Conservation (phyloP, 169 alveolate genomes). For the Plasmodium coatneyi region DNA sequence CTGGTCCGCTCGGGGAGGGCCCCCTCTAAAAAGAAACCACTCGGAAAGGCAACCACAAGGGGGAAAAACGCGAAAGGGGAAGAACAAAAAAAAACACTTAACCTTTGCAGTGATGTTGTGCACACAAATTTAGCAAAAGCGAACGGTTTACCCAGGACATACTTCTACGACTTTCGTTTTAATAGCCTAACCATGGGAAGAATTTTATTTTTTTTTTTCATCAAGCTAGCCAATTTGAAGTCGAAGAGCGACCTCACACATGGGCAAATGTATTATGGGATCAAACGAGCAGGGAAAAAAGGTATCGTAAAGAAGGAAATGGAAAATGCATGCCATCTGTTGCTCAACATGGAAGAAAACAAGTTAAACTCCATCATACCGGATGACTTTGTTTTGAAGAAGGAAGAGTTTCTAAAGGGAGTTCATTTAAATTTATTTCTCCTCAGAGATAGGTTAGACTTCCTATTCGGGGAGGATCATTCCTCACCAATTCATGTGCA, state of each 20-base stretch:
- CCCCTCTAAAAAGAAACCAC: not conserved
- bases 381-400: conserved; percentile 50
- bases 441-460: not conserved
- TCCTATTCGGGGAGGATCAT: not conserved
- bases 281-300: conserved; percentile 26
- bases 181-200: conserved; percentile 28
- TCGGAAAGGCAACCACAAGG: not conserved
- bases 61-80: not conserved
- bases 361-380: conserved; percentile 28
- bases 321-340: conserved; percentile 45
- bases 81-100: not conserved
- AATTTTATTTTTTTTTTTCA: conserved; percentile 27
- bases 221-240: conserved; percentile 41
- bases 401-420: conserved; percentile 38
- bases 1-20: not conserved
- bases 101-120: not conserved
- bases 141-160: not conserved
- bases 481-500: conserved; percentile 5
- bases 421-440: conserved; percentile 20
- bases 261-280: conserved; percentile 69
- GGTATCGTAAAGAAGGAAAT: conserved; percentile 54
- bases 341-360: conserved; percentile 12
- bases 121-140: not conserved
- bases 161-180: conserved; percentile 18
- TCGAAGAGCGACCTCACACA: conserved; percentile 14